These are phyloP conservation scores for Monosporozyma unispora DNA, from an alignment of 805 yeast species.

Conservation along the genomic window DNA sequence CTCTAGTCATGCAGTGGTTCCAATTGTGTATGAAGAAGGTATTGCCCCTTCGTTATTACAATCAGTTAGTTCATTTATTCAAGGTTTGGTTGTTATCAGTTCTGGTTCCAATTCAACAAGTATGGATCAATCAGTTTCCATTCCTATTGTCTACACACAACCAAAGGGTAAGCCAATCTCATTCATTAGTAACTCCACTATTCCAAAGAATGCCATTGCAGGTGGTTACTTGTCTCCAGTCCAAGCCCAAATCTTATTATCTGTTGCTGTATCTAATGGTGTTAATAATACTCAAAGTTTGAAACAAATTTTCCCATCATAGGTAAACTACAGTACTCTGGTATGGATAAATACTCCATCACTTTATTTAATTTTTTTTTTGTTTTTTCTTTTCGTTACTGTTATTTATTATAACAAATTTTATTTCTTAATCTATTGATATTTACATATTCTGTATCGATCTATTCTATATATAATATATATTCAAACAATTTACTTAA, in stretches of 20 bases:
- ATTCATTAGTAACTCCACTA: slow-evolving; percentile 12
- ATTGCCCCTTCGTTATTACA: slow-evolving; percentile 11
- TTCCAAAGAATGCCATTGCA: slow-evolving; percentile 21
- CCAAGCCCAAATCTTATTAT: slow-evolving; percentile 25
- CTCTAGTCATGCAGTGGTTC: slow-evolving; percentile 14
- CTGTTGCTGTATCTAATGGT: slow-evolving; percentile 24
- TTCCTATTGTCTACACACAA: slow-evolving; percentile 5
- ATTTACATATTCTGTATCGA: neutral
- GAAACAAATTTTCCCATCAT: slow-evolving; percentile 9
- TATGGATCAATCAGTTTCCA: slow-evolving; percentile 1
- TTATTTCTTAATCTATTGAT: neutral
- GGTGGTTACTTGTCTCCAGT: slow-evolving; percentile 27
- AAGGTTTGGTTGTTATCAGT: slow-evolving; percentile 22
- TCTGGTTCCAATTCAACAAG: slow-evolving; percentile 13
- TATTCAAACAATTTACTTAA: neutral
- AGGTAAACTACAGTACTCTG: neutral
- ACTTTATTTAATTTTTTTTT: neutral
- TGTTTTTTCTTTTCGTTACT: neutral
- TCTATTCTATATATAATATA: neutral
- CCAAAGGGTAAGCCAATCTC: slow-evolving; percentile 7
- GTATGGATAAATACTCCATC: neutral
- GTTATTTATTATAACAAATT: neutral
- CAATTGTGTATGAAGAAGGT: slow-evolving; percentile 23
- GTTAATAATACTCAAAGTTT: slow-evolving; percentile 11
- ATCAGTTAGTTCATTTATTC: slow-evolving; percentile 12